Conservation (phyloP, 768 basidiomycete species). For the Stropharia rugosoannulata region DNA sequence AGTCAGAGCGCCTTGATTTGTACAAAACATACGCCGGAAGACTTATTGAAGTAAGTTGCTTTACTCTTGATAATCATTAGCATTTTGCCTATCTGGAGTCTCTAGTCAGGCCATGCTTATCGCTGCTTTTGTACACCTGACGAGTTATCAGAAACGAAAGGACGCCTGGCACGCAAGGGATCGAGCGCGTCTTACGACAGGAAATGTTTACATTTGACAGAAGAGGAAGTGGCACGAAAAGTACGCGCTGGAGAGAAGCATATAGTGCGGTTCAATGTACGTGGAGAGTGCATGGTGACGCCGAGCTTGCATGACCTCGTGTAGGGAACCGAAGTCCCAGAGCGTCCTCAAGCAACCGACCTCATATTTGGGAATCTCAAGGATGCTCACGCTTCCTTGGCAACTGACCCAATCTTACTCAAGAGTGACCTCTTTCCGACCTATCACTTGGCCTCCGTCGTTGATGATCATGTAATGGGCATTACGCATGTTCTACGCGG, state of each 20-base stretch:
- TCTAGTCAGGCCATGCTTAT: slow-evolving; percentile 85
- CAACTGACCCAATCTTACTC: slow-evolving; percentile 88
- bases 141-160: slow-evolving; percentile 64
- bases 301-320: neutral
- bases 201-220: slow-evolving; percentile 79
- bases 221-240: slow-evolving; percentile 79
- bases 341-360: slow-evolving; percentile 53
- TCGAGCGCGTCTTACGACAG: slow-evolving; percentile 86
- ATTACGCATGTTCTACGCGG: slow-evolving; percentile 95
- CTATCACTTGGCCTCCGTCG: slow-evolving; percentile 94
- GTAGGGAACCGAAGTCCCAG: slow-evolving; percentile 48
- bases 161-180: slow-evolving; percentile 69
- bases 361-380: slow-evolving; percentile 74
- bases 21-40: slow-evolving; percentile 74
- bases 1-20: slow-evolving; percentile 89
- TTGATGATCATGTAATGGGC: slow-evolving; percentile 95
- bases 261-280: slow-evolving; percentile 86
- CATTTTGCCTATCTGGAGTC: neutral
- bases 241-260: slow-evolving; percentile 75
- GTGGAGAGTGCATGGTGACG: slow-evolving; percentile 18
- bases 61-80: neutral
- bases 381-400: slow-evolving; percentile 75
- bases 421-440: slow-evolving; percentile 95
- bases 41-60: slow-evolving; percentile 66
- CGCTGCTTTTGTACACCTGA: slow-evolving; percentile 90